Percentiles rank a stretch among this genome's conserved stretches.
Evolutionary conservation across 2,329 filamentous ascomycete species (phyloP).

Genomic region (Colletotrichum brevisporum): DNA sequence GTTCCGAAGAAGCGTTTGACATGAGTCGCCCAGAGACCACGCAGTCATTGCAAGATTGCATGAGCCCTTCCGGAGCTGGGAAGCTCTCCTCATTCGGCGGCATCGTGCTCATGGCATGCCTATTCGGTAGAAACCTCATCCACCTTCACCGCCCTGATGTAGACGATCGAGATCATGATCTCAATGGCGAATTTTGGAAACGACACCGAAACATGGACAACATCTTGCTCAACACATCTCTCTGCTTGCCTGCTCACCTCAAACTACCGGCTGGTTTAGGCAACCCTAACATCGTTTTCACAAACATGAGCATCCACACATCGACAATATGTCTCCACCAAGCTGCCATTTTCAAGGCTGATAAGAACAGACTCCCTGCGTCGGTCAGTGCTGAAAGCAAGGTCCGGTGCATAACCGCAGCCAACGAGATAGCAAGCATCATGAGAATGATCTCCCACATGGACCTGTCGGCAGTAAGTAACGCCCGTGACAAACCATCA

Average conservation of each 20-base stretch:
- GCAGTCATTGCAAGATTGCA: conserved; percentile 77
- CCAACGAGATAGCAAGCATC: conserved; percentile 92
- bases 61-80: conserved; percentile 78
- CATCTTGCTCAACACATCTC: conserved; percentile 87
- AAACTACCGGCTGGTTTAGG: conserved; percentile 82
- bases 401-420: conserved; percentile 91
- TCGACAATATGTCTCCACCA: conserved; percentile 98
- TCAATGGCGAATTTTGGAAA: conserved; percentile 96
- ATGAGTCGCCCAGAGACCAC: conserved; percentile 83
- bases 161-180: conserved; percentile 86
- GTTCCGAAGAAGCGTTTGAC: conserved; percentile 87
- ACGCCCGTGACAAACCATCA: neutral
- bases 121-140: conserved; percentile 91
- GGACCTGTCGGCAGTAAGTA: conserved; percentile 83
- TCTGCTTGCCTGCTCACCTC: conserved; percentile 84
- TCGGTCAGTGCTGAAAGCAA: conserved; percentile 91
- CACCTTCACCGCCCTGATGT: conserved; percentile 90
- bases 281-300: conserved; percentile 90
- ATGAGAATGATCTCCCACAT: conserved; percentile 96
- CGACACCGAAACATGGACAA: conserved; percentile 91
- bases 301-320: conserved; percentile 97
- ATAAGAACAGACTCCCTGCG: conserved; percentile 84
- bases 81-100: conserved; percentile 84
- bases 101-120: conserved; percentile 86
- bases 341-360: conserved; percentile 96